These are phyloP conservation scores for Boechera stricta DNA, from an alignment of 345 rosid genomes.

Conservation along the genomic window DNA sequence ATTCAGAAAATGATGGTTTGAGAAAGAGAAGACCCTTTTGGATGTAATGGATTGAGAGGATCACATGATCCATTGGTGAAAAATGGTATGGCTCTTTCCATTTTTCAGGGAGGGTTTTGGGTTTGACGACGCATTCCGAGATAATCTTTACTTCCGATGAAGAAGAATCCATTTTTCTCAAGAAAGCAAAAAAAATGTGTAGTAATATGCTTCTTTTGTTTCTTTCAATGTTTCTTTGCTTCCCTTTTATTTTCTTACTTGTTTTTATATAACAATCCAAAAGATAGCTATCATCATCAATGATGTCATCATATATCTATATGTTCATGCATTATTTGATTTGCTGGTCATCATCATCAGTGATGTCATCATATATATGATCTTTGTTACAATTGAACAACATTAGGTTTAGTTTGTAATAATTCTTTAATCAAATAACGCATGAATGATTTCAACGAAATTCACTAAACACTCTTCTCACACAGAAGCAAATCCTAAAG, in stretches of 20 bases:
- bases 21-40: conserved; percentile 69
- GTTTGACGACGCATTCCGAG: conserved; percentile 66
- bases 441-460: neutral
- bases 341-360: neutral
- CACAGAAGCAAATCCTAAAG: neutral
- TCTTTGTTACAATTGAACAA: neutral
- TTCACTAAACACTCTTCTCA: too few species aligned
- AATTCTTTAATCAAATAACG: neutral
- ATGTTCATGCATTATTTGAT: neutral
- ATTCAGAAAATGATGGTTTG: conserved; percentile 50
- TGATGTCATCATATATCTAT: neutral
- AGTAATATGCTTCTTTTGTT: neutral
- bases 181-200: neutral
- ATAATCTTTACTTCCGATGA: conserved; percentile 40
- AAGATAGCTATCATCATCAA: neutral
- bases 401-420: neutral
- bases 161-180: conserved; percentile 30
- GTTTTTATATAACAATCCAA: neutral
- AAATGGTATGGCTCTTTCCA: conserved; percentile 55
- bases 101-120: conserved; percentile 48
- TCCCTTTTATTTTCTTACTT: neutral
- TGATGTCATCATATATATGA: neutral
- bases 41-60: conserved; percentile 62
- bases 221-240: neutral
- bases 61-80: conserved; percentile 54